Conservation (phyloP, 176 grass and related monocot genomes). For the Metroxylon sagu region DNA sequence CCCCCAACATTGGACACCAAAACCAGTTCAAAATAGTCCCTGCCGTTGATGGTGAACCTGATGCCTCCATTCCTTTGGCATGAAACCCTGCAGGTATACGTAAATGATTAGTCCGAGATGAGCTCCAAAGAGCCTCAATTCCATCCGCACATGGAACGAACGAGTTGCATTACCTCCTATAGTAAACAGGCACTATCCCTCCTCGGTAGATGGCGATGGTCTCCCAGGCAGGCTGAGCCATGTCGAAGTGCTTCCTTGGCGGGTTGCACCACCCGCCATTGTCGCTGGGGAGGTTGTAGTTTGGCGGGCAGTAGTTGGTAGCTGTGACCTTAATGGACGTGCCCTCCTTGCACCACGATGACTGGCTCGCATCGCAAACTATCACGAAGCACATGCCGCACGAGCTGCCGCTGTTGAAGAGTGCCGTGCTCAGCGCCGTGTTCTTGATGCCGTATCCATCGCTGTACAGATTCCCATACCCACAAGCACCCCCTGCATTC, state of each 20-base stretch:
- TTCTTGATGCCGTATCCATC: conserved; percentile 18
- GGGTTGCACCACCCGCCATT: conserved; percentile 33
- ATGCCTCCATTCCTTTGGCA: conserved; percentile 30
- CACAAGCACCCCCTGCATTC: conserved; percentile 25
- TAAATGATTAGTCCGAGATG: no score
- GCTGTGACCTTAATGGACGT: conserved; percentile 27
- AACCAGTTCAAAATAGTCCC: conserved; percentile 53
- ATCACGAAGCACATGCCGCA: conserved; percentile 29
- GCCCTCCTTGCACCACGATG: not conserved
- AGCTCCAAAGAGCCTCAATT: no score
- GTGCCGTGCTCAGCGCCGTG: conserved; percentile 23
- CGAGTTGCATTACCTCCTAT: conserved; percentile 9
- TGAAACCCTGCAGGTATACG: not conserved
- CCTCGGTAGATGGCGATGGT: conserved; percentile 13
- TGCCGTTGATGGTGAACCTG: conserved; percentile 43
- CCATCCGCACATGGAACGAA: no score
- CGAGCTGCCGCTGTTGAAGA: conserved; percentile 26
- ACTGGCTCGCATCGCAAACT: not conserved
- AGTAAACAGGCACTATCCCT: conserved; percentile 21
- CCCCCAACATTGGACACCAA: conserved; percentile 39
- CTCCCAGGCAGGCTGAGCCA: conserved; percentile 27
- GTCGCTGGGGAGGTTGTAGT: conserved; percentile 24
- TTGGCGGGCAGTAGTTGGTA: conserved; percentile 57
- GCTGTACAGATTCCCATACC: conserved; percentile 24
- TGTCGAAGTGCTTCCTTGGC: conserved; percentile 37